phyloP scores from a whole-genome alignment of 1,284 basidiomycete species.

The Tilletiopsis washingtonensis region DNA sequence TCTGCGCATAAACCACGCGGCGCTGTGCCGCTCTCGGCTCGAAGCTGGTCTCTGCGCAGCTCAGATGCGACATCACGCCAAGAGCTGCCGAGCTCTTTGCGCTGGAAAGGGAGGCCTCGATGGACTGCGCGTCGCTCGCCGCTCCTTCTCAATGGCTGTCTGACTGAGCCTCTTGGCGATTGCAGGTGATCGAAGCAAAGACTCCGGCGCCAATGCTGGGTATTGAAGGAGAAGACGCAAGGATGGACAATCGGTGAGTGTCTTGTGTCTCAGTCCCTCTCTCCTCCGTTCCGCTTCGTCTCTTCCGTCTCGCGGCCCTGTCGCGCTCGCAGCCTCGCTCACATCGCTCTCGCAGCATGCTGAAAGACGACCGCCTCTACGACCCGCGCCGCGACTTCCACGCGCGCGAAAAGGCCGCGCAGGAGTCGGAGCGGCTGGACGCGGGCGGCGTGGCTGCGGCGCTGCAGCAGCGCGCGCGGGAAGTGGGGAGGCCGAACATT shows the following conservation, averaged over 20 bases:
- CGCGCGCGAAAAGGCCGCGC: conserved; percentile 24
- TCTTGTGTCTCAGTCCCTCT: too few relatives aligned
- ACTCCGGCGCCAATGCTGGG: conserved; percentile 74
- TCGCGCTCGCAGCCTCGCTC: conserved; percentile 4
- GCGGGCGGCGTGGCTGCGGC: conserved; percentile 36
- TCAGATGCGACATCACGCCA: too few relatives aligned
- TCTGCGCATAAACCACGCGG: too few relatives aligned
- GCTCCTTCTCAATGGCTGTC: too few relatives aligned
- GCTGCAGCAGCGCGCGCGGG: conserved; percentile 17
- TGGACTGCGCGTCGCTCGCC: too few relatives aligned
- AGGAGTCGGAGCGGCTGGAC: conserved; percentile 34
- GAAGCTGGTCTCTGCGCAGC: too few relatives aligned
- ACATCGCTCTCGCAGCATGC: conserved; percentile 52
- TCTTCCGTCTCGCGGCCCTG: background rate
- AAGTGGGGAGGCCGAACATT: background rate
- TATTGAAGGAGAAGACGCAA: conserved; percentile 81
- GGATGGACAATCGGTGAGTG: conserved; percentile 74
- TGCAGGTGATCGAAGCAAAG: conserved; percentile 83
- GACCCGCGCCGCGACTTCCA: conserved; percentile 55
- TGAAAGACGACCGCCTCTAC: conserved; percentile 62
- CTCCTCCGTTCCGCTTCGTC: too few relatives aligned
- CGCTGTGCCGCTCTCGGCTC: too few relatives aligned
- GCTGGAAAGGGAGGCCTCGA: too few relatives aligned
- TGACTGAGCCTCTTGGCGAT: background rate
- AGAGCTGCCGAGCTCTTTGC: too few relatives aligned